These are phyloP conservation scores for Nicotiana sylvestris DNA, from an alignment of 257 asterid species.

Conservation along the genomic window DNA sequence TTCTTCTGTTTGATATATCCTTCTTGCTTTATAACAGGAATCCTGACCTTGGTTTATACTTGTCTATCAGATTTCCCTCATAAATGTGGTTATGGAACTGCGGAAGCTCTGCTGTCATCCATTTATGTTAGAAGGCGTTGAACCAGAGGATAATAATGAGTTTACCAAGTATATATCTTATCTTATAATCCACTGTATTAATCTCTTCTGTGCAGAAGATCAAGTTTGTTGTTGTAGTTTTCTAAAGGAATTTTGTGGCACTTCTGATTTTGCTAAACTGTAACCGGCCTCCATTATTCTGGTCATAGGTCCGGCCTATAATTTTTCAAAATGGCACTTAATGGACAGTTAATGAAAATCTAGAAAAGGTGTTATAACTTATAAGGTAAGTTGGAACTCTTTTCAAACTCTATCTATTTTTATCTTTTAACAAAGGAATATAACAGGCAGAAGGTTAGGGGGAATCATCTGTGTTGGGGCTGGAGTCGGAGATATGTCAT, in stretches of 20 bases:
- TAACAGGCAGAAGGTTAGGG: slow-evolving; percentile 8
- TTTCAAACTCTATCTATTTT: neutral
- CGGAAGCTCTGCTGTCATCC: slow-evolving; percentile 98
- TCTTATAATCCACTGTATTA: neutral
- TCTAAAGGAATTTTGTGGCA: neutral
- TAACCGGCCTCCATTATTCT: neutral
- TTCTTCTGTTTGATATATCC: slow-evolving; percentile 15
- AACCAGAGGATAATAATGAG: slow-evolving; percentile 77
- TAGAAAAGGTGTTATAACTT: neutral
- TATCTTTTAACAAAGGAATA: neutral
- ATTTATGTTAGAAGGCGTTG: slow-evolving; percentile 98
- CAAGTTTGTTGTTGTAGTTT: neutral
- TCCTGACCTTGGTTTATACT: slow-evolving; percentile 19
- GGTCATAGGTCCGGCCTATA: neutral
- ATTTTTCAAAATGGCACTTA: neutral
- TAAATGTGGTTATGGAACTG: slow-evolving; percentile 97
- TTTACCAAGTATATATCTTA: slow-evolving; percentile 55
- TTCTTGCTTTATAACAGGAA: slow-evolving; percentile 2
- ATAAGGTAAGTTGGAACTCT: neutral
- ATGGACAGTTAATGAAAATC: neutral
- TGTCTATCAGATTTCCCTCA: slow-evolving; percentile 72
- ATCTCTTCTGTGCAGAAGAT: neutral
- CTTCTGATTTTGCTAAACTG: neutral
- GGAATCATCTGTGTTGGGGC: neutral
- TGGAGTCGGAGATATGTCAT: neutral